Evolutionary conservation across 176 grass and related monocot genomes (phyloP).

Genomic region (Melocanna baccifera): DNA sequence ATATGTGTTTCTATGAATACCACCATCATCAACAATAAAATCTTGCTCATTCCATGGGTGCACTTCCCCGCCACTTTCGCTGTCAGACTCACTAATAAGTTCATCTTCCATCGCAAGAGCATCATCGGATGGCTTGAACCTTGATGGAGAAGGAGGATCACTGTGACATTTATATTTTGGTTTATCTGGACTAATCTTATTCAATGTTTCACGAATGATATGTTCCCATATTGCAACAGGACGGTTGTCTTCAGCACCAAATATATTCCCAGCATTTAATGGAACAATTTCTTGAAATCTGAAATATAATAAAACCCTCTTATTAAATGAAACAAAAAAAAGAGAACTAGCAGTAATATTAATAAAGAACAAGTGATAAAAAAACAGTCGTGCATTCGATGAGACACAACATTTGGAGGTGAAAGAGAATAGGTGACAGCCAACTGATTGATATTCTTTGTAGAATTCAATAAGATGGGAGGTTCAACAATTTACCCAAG

Average conservation of each 20-base stretch:
- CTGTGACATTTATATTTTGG: constrained; percentile 88
- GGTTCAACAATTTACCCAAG: constrained; percentile 58
- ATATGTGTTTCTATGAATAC: constrained; percentile 14
- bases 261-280: constrained; percentile 93
- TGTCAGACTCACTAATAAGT: constrained; percentile 66
- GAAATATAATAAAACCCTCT: constrained; percentile 16
- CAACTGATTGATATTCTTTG: too few species aligned
- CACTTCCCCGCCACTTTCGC: constrained; percentile 61
- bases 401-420: not conserved
- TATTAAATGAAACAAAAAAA: constrained; percentile 16
- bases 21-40: constrained; percentile 34
- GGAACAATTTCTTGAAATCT: constrained; percentile 99
- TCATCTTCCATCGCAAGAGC: constrained; percentile 69
- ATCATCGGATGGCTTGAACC: constrained; percentile 76
- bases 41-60: constrained; percentile 53
- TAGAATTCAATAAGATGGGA: too few species aligned
- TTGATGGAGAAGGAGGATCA: constrained; percentile 88
- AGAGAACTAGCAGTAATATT: not conserved
- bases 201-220: constrained; percentile 80
- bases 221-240: constrained; percentile 74
- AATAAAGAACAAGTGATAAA: constrained; percentile 2
- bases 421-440: too few species aligned
- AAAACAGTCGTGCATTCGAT: constrained; percentile 7
- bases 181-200: constrained; percentile 78
- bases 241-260: constrained; percentile 87